These are phyloP conservation scores for Cordyceps farinosa DNA, from an alignment of 2,329 filamentous ascomycete species.

Conservation along the genomic window DNA sequence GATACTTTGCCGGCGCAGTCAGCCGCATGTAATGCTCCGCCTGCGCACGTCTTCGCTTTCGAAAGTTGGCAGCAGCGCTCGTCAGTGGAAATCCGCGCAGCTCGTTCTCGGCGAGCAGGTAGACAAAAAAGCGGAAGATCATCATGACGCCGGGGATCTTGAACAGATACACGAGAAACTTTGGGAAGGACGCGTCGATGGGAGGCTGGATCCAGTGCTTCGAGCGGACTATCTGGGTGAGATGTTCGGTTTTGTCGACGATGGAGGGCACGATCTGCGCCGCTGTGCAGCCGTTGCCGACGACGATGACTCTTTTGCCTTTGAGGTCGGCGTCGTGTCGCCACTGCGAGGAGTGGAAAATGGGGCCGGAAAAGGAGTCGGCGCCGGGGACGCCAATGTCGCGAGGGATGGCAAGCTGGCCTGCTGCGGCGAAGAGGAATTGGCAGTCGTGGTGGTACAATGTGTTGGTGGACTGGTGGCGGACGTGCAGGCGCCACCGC, in stretches of 20 bases:
- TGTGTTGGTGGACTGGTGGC: slow-evolving; percentile 23
- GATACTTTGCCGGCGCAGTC: slow-evolving; percentile 28
- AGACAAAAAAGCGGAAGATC: slow-evolving; percentile 22
- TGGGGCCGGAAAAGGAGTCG: slow-evolving; percentile 31
- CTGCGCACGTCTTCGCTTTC: slow-evolving; percentile 20
- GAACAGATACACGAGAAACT: slow-evolving; percentile 25
- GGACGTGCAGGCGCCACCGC: slow-evolving; percentile 33
- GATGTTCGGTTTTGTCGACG: slow-evolving; percentile 22
- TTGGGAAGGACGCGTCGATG: slow-evolving; percentile 24
- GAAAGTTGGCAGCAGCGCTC: slow-evolving; percentile 20
- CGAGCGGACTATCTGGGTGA: slow-evolving; percentile 22
- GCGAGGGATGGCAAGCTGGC: slow-evolving; percentile 30
- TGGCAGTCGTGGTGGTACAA: slow-evolving; percentile 34
- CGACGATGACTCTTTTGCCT: slow-evolving; percentile 33
- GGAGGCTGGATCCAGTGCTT: slow-evolving; percentile 25
- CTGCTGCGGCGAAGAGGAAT: slow-evolving; percentile 36
- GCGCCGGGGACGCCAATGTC: slow-evolving; percentile 29
- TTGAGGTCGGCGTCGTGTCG: slow-evolving; percentile 27
- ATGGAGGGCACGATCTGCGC: slow-evolving; percentile 36
- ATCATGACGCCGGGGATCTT: slow-evolving; percentile 24
- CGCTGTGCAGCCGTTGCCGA: slow-evolving; percentile 36
- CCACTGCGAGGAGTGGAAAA: slow-evolving; percentile 36
- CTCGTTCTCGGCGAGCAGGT: slow-evolving; percentile 24
- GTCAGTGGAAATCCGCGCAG: slow-evolving; percentile 25
- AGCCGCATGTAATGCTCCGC: slow-evolving; percentile 26